These are phyloP conservation scores for Sugiyamaella mastotermitis DNA, from an alignment of 805 yeast genomes.

Conservation along the genomic window DNA sequence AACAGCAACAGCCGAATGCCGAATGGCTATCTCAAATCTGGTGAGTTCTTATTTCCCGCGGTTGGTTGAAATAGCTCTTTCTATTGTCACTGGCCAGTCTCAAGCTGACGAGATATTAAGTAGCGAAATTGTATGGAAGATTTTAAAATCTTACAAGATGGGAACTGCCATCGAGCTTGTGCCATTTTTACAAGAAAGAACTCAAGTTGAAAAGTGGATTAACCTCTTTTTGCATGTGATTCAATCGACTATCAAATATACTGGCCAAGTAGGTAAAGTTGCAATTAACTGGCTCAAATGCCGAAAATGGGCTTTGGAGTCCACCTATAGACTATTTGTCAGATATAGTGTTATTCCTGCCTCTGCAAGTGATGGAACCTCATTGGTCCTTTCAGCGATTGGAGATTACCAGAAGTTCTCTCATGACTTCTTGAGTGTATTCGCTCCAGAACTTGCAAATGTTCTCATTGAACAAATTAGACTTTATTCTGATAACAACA, in stretches of 20 bases:
- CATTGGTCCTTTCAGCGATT: not conserved
- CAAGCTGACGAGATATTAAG: not conserved
- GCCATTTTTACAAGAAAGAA: slow-evolving; percentile 47
- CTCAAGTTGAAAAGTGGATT: slow-evolving; percentile 59
- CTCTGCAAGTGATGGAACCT: not conserved
- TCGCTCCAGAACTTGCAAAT: slow-evolving; percentile 12
- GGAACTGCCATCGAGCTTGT: slow-evolving; percentile 63
- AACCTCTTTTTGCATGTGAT: slow-evolving; percentile 66
- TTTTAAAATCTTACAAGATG: slow-evolving; percentile 71
- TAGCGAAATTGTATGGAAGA: slow-evolving; percentile 69
- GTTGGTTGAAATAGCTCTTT: slow-evolving; percentile 61
- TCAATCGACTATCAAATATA: slow-evolving; percentile 56
- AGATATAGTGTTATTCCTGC: slow-evolving; percentile 8
- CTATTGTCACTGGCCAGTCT: slow-evolving; percentile 24
- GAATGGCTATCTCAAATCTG: too few relatives aligned
- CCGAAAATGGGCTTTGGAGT: slow-evolving; percentile 85
- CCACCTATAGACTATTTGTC: slow-evolving; percentile 10
- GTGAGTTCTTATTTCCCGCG: slow-evolving; percentile 62
- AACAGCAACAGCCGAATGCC: too few relatives aligned
- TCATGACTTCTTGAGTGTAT: slow-evolving; percentile 5
- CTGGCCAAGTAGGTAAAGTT: too few relatives aligned
- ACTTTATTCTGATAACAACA: not conserved
- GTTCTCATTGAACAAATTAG: slow-evolving; percentile 7
- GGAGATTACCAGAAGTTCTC: slow-evolving; percentile 10
- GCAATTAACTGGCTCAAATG: slow-evolving; percentile 59